A percentile compares a stretch with the other conserved stretches of the same genome.
These are phyloP conservation scores for Datisca glomerata DNA, from an alignment of 306 rosid genomes.

Conservation along the genomic window DNA sequence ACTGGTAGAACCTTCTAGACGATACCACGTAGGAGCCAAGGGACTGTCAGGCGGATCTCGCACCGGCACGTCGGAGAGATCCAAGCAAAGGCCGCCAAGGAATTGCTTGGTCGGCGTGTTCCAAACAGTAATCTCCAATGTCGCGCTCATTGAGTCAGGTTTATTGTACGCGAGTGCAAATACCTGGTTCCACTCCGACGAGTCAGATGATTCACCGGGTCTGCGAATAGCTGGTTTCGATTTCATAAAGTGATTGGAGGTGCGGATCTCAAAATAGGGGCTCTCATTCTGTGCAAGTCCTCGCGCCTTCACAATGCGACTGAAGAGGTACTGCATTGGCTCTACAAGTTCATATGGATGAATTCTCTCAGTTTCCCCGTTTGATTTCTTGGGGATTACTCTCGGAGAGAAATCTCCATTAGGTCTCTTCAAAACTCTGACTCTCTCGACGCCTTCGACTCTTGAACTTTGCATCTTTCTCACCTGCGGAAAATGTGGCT, in stretches of 20 bases:
- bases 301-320: constrained; percentile 66
- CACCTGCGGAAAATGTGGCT: constrained; percentile 29
- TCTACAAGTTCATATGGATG: constrained; percentile 81
- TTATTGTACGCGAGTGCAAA: constrained; percentile 46
- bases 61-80: constrained; percentile 31
- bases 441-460: constrained; percentile 35
- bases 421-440: constrained; percentile 43
- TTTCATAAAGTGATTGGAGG: constrained; percentile 27
- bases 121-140: constrained; percentile 61
- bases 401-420: constrained; percentile 56
- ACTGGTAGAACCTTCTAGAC: constrained; percentile 30
- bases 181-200: constrained; percentile 78
- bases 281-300: constrained; percentile 34
- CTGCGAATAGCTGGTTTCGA: constrained; percentile 41
- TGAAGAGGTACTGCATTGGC: constrained; percentile 79
- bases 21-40: constrained; percentile 38
- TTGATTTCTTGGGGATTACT: constrained; percentile 31
- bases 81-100: constrained; percentile 67
- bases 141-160: constrained; percentile 34
- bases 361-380: constrained; percentile 29
- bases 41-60: constrained; percentile 51
- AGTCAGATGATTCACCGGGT: constrained; percentile 48
- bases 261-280: constrained; percentile 49
- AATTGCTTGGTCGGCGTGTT: constrained; percentile 50
- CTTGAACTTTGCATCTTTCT: constrained; percentile 55